phyloP scores from a whole-genome alignment of 495 filamentous ascomycete species.

The Talaromyces proteolyticus region DNA sequence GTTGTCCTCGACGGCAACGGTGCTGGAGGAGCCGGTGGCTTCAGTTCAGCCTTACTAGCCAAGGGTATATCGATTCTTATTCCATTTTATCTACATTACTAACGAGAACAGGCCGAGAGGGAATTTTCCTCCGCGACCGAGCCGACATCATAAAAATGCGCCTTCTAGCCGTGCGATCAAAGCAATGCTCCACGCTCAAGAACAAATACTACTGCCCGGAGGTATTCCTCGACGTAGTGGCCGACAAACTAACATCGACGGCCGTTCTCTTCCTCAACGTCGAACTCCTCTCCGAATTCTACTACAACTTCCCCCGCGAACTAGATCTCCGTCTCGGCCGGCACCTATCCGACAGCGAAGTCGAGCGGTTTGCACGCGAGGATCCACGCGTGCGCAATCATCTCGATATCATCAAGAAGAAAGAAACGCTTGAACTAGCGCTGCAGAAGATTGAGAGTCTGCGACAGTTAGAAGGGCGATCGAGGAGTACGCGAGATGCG shows the following conservation, averaged over 20 bases:
- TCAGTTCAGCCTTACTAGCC: slow-evolving; percentile 72
- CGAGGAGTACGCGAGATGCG: not conserved
- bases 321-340: slow-evolving; percentile 83
- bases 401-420: slow-evolving; percentile 83
- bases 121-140: slow-evolving; percentile 86
- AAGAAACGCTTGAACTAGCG: slow-evolving; percentile 88
- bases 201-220: slow-evolving; percentile 98
- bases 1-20: slow-evolving; percentile 78
- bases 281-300: slow-evolving; percentile 93
- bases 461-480: slow-evolving; percentile 61
- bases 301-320: slow-evolving; percentile 92
- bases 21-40: slow-evolving; percentile 81
- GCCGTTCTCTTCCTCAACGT: slow-evolving; percentile 98
- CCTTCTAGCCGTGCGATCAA: slow-evolving; percentile 74
- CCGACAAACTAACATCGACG: slow-evolving; percentile 88
- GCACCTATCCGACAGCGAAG: slow-evolving; percentile 66
- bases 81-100: slow-evolving; percentile 12
- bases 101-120: slow-evolving; percentile 67
- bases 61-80: slow-evolving; percentile 52
- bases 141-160: slow-evolving; percentile 87
- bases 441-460: slow-evolving; percentile 91
- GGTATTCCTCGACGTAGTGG: slow-evolving; percentile 93
- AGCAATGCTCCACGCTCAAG: slow-evolving; percentile 72
- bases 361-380: slow-evolving; percentile 88
- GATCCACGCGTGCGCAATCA: slow-evolving; percentile 84